A percentile compares a stretch with the other conserved stretches of the same genome.
These are phyloP conservation scores for Candida methanosorbosa DNA, from an alignment of 805 yeast species.

Conservation along the genomic window DNA sequence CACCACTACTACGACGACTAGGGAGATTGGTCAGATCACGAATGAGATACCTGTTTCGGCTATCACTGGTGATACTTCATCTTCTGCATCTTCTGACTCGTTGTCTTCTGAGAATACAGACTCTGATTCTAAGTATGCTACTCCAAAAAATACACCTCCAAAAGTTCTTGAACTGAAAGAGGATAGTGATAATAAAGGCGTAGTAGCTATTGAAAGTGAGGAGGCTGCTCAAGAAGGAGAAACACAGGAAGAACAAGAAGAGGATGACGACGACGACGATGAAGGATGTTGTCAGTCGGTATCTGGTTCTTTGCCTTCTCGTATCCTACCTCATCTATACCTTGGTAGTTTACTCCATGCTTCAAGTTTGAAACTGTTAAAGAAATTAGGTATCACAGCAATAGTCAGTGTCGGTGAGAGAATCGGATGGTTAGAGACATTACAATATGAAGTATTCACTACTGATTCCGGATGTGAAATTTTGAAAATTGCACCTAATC, in stretches of 20 bases:
- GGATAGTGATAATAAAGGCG: not conserved
- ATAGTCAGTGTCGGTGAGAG: conserved; percentile 84
- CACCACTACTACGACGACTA: not conserved
- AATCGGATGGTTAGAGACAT: conserved; percentile 48
- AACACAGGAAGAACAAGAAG: not conserved
- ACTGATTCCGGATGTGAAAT: conserved; percentile 23
- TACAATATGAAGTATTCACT: conserved; percentile 8
- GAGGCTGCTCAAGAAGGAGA: conserved; percentile 24
- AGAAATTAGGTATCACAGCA: conserved; percentile 57
- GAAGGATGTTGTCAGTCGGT: conserved; percentile 25
- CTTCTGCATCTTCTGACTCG: conserved; percentile 1
- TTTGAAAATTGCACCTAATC: conserved; percentile 12
- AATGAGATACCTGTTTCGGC: not conserved
- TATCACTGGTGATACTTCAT: conserved; percentile 1
- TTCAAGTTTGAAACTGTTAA: conserved; percentile 52
- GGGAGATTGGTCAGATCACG: not conserved
- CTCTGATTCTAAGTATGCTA: conserved; percentile 1
- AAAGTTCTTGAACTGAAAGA: not conserved
- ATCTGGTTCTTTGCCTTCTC: conserved; percentile 72
- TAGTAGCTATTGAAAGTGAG: conserved; percentile 17
- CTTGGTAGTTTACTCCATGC: conserved; percentile 84
- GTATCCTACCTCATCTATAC: conserved; percentile 75
- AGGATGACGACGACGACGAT: not conserved
- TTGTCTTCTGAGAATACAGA: not conserved
- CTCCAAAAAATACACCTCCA: not conserved